Evolutionary conservation across 2,329 filamentous ascomycete genomes (phyloP), one percentile per base, ranked within the genome.

Genomic region (Arthrobotrys conoides): DNA sequence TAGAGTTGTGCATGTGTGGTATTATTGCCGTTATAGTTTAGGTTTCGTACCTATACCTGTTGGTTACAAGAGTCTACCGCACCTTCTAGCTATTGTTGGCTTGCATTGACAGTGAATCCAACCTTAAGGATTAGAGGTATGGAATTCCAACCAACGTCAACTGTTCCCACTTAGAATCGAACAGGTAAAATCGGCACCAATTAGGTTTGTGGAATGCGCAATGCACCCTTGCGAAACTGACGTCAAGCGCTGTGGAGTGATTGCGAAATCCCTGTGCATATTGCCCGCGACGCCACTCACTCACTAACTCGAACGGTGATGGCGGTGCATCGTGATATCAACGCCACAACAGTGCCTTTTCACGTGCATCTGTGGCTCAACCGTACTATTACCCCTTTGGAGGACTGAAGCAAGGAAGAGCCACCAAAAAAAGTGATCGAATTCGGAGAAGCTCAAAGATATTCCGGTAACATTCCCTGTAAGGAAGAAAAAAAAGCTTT

Each of bases 401-500:
- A 46, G 18, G 20, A 6, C 44, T 20, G 16, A 18, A 51, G 48
- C 48, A 27, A 5, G 16, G 5, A 46, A 46, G n/a, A n/a, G 14
- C 38, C 41, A n/a, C 14, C 2, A 46, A 46, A 46, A 46, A n/a
- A 18, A 18, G 9, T 18, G 41, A n/a, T n/a, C 41, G 14, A 24
- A 49, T 55, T 61, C 70, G 70, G 70, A 72, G 70, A 72, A 27
- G 70, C 65, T n/a, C 46, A 14, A 66, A 57, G 55, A 72, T 67
- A 51, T 73, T 73, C 70, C 70, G 69, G 38, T n/a, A 16, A 41
- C 38, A 46, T 63, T 44, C 57, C 48, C 20, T 16, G 27, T 14
- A 24, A 36, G 55, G 18, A 20, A n/a, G 24, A 46, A 48, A 55
- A 48, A 59, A 51, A 61, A 61, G 57, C 57, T 61, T 30, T 36